These are phyloP conservation scores for Boletus bicolor DNA, from an alignment of 768 basidiomycete species.

Conservation along the genomic window DNA sequence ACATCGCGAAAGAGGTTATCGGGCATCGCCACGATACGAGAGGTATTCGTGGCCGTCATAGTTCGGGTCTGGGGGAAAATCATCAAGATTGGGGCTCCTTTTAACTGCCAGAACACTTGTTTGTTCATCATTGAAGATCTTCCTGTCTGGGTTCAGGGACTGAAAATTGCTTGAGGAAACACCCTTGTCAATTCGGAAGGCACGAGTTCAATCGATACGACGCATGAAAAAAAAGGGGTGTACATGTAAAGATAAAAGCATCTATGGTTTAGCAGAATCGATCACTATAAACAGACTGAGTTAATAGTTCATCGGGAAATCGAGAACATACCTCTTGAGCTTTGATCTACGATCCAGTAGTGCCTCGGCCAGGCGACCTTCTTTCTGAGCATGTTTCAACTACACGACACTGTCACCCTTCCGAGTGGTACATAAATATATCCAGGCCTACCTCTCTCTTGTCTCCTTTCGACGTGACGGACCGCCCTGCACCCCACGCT, in stretches of 20 bases:
- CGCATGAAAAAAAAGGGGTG: constrained; percentile 3
- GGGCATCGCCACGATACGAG: constrained; percentile 9
- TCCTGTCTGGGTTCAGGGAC: constrained; percentile 1
- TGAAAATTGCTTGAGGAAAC: background rate
- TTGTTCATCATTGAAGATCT: constrained; percentile 1
- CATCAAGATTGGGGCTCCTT: background rate
- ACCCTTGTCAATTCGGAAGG: background rate
- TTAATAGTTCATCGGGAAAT: background rate
- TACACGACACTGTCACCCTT: constrained; percentile 28
- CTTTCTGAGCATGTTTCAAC: constrained; percentile 76
- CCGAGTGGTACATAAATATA: constrained; percentile 2
- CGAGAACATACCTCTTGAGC: constrained; percentile 65
- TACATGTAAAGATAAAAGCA: constrained; percentile 13
- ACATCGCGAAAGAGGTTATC: background rate
- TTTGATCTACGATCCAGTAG: constrained; percentile 78
- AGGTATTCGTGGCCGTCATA: background rate
- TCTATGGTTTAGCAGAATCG: constrained; percentile 41
- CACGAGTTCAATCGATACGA: constrained; percentile 18
- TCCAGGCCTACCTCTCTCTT: constrained; percentile 59
- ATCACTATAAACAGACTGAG: constrained; percentile 32
- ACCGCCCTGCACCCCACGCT: constrained; percentile 80
- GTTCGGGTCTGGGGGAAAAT: background rate
- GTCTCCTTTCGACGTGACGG: constrained; percentile 65
- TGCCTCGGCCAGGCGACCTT: constrained; percentile 78
- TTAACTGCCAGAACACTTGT: constrained; percentile 2